Evolutionary conservation across 768 basidiomycete genomes (phyloP).

Genomic region (Rhodotorula paludigena): DNA sequence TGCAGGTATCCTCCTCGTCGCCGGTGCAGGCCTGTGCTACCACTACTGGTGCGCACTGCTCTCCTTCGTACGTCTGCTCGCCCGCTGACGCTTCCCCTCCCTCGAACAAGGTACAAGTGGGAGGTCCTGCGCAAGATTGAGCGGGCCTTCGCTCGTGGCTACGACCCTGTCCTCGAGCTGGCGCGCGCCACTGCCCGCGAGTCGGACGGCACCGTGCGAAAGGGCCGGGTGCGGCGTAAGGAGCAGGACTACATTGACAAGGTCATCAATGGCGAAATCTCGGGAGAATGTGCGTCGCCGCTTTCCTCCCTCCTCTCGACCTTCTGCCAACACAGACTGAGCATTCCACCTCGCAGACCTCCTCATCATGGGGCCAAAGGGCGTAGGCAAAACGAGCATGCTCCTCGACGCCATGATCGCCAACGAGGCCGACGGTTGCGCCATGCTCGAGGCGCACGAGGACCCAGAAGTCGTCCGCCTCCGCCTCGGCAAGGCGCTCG

Average conservation of each 20-base stretch:
- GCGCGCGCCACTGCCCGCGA: constrained; percentile 53
- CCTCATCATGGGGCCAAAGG: constrained; percentile 29
- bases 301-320: too few relatives aligned
- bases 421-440: constrained; percentile 51
- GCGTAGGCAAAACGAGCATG: constrained; percentile 21
- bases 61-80: background rate
- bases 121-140: constrained; percentile 79
- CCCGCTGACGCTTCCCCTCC: background rate
- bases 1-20: constrained; percentile 19
- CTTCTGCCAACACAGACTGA: background rate
- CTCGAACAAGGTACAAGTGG: constrained; percentile 57
- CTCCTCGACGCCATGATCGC: constrained; percentile 31
- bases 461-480: constrained; percentile 77
- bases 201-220: constrained; percentile 53
- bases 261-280: constrained; percentile 65
- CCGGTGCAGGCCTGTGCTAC: constrained; percentile 15
- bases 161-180: constrained; percentile 74
- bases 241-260: constrained; percentile 72
- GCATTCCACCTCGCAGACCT: constrained; percentile 11
- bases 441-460: constrained; percentile 76
- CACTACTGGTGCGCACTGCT: constrained; percentile 23
- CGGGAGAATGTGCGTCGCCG: constrained; percentile 23
- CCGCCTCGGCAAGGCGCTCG: constrained; percentile 75
- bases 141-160: constrained; percentile 65
- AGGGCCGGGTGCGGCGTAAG: constrained; percentile 60